Conservation (phyloP, 1,284 basidiomycete species). For the Mycosarcoma maydis region DNA sequence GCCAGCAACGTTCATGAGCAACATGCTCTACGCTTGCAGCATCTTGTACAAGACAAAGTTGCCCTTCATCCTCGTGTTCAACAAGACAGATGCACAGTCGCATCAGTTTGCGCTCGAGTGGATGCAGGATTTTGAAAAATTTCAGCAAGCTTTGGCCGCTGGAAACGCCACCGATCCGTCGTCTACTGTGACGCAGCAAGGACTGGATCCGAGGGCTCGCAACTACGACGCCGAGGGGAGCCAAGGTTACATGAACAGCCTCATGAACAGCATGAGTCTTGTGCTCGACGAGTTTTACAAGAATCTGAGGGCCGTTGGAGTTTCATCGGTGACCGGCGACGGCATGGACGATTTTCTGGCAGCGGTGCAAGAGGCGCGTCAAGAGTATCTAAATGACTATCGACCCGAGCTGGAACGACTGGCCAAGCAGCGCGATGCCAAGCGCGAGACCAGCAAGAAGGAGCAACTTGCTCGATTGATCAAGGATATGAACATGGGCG, state of each 20-base stretch:
- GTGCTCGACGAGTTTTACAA: slow-evolving; percentile 99
- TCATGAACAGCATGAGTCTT: slow-evolving; percentile 99
- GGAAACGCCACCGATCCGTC: slow-evolving; percentile 70
- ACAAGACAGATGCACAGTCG: slow-evolving; percentile 92
- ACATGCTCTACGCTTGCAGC: slow-evolving; percentile 99
- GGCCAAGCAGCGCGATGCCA: slow-evolving; percentile 71
- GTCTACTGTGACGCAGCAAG: slow-evolving; percentile 27
- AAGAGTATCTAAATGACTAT: slow-evolving; percentile 89
- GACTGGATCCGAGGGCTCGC: slow-evolving; percentile 23
- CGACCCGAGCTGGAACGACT: slow-evolving; percentile 86
- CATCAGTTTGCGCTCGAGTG: slow-evolving; percentile 94
- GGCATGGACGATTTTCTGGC: slow-evolving; percentile 91
- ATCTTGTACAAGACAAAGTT: slow-evolving; percentile 98
- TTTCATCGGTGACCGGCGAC: slow-evolving; percentile 92
- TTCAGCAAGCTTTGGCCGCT: slow-evolving; percentile 70
- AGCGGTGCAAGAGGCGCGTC: slow-evolving; percentile 84
- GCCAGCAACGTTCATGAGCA: slow-evolving; percentile 99
- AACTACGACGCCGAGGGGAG: slow-evolving; percentile 64
- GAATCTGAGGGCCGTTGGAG: slow-evolving; percentile 91
- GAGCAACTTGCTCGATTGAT: slow-evolving; percentile 84
- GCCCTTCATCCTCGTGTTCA: slow-evolving; percentile 97
- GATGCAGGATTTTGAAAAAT: slow-evolving; percentile 95
- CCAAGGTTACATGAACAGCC: slow-evolving; percentile 95
- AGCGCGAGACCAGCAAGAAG: slow-evolving; percentile 73
- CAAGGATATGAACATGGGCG: slow-evolving; percentile 77